Base-by-base conservation (phyloP, 1,284 basidiomycete species). In the Trametes sp. region DNA sequence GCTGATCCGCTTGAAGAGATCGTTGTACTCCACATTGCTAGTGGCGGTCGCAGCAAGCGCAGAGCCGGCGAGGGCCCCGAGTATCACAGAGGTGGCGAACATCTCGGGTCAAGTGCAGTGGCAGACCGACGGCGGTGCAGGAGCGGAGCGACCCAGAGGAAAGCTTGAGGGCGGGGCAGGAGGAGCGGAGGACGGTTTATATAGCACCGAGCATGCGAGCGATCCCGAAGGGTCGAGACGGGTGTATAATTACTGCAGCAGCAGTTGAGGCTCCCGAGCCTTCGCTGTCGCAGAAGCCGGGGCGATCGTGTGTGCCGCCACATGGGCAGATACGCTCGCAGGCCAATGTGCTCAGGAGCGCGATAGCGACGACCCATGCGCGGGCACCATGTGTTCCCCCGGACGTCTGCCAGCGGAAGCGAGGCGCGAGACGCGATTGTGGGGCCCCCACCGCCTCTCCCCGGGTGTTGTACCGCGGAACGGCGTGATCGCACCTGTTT, bases 1-100 rank as follows among this genome's bases (percentile, higher is more conserved):
- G 63, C 73, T 73, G 59, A 74, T 59, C 23, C 71, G 66, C 58
- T 74, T 75, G 69, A 74, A 73, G 14, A 76, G 60, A 23, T 70
- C 58, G 52, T 64, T 52, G 10, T 67, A 54, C 24, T 63, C 68
- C 21, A 70, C 62, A 26, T 2, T 2, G 45, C 45, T 24, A 1
- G 24, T 16, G 24, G 63, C 53, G 26, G 59, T 51, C 44, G 41
- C 26, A 26, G 69, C 69, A 38, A 69, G 48, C 21, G 70, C 54
- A 23, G 56, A 49, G 48, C 64, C 65, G 42, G 62, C 65, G 50
- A 73, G 59, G 45, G 69, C 63, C 16, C 61, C 65, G 44, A 67
- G 53, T 24, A 63, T 50, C 13, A 69, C 54, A 29, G 62, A 48
- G 11, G 56, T 56, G 36, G 63, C 51, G 41, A 66, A 46, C 63